Base-by-base conservation (phyloP, 2,329 filamentous ascomycete genomes). In the Pseudocercospora musae region DNA sequence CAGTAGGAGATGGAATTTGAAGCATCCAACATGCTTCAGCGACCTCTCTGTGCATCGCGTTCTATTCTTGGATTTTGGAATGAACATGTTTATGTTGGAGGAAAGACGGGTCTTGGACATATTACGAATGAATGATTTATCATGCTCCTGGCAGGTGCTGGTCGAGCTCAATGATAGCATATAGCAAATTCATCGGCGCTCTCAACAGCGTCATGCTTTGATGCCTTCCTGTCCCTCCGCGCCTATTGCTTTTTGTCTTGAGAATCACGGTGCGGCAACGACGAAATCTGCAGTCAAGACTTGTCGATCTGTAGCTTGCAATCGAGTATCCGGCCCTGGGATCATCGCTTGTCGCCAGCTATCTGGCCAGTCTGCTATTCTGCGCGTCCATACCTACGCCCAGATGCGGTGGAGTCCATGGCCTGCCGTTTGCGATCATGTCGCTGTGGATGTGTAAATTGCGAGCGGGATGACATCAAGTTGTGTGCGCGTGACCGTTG, bases 11-110 rank as follows among this genome's bases (percentile, higher is more conserved):
- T 23, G 18, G 31, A 56, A 21, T 1, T 10, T 15, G 20, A 15
- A 44, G 53, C 53, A 56, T 56, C 53, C 53, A 56, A 56, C 53
- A 56, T 56, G 53, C 37, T 20, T 29, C 5, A 21, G 20, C 48
- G 11, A 9, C 9, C 9, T 15, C 20, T 13, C 42, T 9, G 18
- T 11, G 40, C 42, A 21, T 21, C 40, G 8, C 2, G 37, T 40
- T 40, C 8, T 7, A 2, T 18, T 25, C 21, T 15, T 8, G 25
- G 50, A 31, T 20, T 11, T 27, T 29, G 50, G 5, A 20, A 18
- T 2, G 21, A 33, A 15, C 13, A 23, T 54, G n/a, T 10, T 54
- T 20, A 15, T 33, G 13, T 40, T n/a, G 37, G 37, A 29, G 18
- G 55, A 15, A 31, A 6, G 20, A 29, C 1, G 48, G 21, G 21